Evolutionary conservation across 2,329 filamentous ascomycete genomes (phyloP).

Genomic region (Karstenula rhodostoma): DNA sequence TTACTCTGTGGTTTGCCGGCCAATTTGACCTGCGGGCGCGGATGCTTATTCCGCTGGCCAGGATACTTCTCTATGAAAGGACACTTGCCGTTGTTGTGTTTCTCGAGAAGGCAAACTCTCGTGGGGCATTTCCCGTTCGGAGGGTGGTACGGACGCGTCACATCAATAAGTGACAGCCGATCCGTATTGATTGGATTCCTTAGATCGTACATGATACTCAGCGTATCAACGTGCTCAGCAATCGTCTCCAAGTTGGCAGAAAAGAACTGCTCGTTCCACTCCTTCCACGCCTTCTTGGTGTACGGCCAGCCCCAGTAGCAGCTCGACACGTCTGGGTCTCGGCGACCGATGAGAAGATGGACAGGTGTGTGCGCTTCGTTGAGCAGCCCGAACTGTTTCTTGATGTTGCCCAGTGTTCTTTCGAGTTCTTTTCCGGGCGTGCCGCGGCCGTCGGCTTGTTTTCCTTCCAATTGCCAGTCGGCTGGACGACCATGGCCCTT

Average conservation of each 20-base stretch:
- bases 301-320: conserved; percentile 38
- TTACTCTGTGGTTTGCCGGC: conserved; percentile 12
- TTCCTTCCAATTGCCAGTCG: background rate
- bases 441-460: background rate
- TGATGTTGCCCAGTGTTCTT: background rate
- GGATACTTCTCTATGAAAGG: conserved; percentile 16
- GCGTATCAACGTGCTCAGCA: conserved; percentile 25
- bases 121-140: conserved; percentile 21
- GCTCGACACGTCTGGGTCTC: conserved; percentile 22
- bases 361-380: conserved; percentile 28
- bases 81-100: background rate
- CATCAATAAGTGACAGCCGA: conserved; percentile 25
- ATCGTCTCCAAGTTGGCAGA: conserved; percentile 26
- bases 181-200: conserved; percentile 29
- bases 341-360: conserved; percentile 34
- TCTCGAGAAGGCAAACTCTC: conserved; percentile 19
- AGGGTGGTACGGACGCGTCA: conserved; percentile 12
- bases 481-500: background rate
- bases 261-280: conserved; percentile 21
- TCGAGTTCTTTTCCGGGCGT: background rate
- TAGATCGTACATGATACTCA: conserved; percentile 38
- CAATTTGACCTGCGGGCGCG: conserved; percentile 6
- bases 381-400: conserved; percentile 23
- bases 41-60: conserved; percentile 7
- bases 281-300: conserved; percentile 21